A percentile compares a stretch with the other conserved stretches of the same genome.
phyloP scores from a whole-genome alignment of 352 stramenopile genomes.

The Phytophthora kernoviae region DNA sequence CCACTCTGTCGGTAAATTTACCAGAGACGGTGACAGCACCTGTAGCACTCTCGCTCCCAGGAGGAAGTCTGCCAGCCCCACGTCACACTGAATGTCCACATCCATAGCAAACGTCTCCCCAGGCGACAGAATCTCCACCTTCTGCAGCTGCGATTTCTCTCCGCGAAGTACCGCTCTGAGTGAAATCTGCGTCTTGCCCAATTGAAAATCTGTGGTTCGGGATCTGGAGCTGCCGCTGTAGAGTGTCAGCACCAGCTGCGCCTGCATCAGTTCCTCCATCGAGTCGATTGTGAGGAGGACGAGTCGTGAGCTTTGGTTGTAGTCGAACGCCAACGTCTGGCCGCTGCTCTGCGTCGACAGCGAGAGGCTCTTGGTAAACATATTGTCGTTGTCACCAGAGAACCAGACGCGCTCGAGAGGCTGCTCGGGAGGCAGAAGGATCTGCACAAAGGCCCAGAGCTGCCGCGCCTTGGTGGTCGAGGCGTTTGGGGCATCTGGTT shows the following conservation, averaged over 20 bases:
- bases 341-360: constrained; percentile 5
- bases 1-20: constrained; percentile 57
- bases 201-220: constrained; percentile 35
- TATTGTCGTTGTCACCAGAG: constrained; percentile 51
- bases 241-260: constrained; percentile 47
- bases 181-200: constrained; percentile 43
- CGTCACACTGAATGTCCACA: constrained; percentile 48
- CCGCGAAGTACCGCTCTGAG: constrained; percentile 39
- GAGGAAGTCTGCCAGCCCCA: constrained; percentile 53
- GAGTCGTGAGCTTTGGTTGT: constrained; percentile 54
- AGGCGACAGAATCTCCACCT: constrained; percentile 18
- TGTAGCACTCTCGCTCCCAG: constrained; percentile 48
- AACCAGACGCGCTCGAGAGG: constrained; percentile 61
- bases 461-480: background rate
- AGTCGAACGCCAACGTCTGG: constrained; percentile 27
- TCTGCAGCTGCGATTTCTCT: constrained; percentile 21
- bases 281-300: constrained; percentile 38
- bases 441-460: constrained; percentile 50
- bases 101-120: constrained; percentile 37
- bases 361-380: constrained; percentile 43
- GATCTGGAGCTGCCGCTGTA: constrained; percentile 38
- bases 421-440: constrained; percentile 32
- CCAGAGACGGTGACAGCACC: constrained; percentile 38
- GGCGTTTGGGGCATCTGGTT: background rate
- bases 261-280: constrained; percentile 44